These are phyloP conservation scores for Kalanchoe fedtschenkoi DNA, from an alignment of 164 flowering plant genomes.

Conservation along the genomic window DNA sequence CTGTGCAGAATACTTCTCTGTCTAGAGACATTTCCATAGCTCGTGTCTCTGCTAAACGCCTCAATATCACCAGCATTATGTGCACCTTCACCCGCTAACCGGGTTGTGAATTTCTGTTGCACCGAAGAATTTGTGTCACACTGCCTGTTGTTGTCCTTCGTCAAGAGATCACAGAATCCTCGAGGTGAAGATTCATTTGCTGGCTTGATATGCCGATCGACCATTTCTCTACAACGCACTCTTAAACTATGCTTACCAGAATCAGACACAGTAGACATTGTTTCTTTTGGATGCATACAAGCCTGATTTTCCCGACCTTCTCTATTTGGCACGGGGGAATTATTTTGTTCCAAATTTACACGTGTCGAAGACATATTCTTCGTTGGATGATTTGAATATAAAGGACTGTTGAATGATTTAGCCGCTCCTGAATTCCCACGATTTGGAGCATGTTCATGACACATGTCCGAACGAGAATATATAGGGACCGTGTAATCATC, in stretches of 20 bases:
- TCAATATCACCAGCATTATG: slow-evolving; percentile 9
- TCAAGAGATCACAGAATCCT: slow-evolving; percentile 8
- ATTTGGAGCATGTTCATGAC: slow-evolving; percentile 10
- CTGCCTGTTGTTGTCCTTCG: slow-evolving; percentile 13
- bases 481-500: slow-evolving; percentile 71
- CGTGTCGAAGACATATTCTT: slow-evolving; percentile 14
- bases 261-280: slow-evolving; percentile 11
- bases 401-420: slow-evolving; percentile 14
- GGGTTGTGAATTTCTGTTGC: slow-evolving; percentile 15
- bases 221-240: slow-evolving; percentile 15
- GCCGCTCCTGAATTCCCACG: slow-evolving; percentile 18
- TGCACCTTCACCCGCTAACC: slow-evolving; percentile 9
- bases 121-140: slow-evolving; percentile 11
- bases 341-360: slow-evolving; percentile 19
- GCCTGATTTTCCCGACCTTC: background rate
- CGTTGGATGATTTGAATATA: slow-evolving; percentile 10
- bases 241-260: slow-evolving; percentile 17
- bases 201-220: slow-evolving; percentile 17
- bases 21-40: slow-evolving; percentile 13
- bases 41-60: slow-evolving; percentile 11
- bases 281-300: background rate
- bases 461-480: slow-evolving; percentile 22
- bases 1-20: slow-evolving; percentile 13
- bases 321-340: slow-evolving; percentile 8
- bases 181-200: slow-evolving; percentile 13